phyloP scores from a whole-genome alignment of 2,329 filamentous ascomycete genomes.

The Curvularia sp. region DNA sequence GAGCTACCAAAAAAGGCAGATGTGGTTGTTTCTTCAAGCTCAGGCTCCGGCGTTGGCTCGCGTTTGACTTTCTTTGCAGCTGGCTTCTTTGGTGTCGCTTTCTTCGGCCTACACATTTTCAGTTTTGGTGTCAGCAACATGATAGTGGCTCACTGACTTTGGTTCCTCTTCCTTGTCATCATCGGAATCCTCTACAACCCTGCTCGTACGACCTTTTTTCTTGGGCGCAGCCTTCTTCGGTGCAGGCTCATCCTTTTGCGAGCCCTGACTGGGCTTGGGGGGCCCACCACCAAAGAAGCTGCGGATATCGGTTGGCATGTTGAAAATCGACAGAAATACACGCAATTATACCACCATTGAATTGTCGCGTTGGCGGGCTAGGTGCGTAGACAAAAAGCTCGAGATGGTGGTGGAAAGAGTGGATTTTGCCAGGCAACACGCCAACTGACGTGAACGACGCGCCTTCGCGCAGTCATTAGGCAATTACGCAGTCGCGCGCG shows the following conservation, averaged over 20 bases:
- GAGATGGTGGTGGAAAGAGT: conserved; percentile 5
- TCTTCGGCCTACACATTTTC: conserved; percentile 46
- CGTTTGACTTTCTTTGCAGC: conserved; percentile 64
- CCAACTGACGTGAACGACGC: conserved; percentile 31
- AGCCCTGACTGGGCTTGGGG: conserved; percentile 62
- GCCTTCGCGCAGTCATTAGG: conserved; percentile 25
- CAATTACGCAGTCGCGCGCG: conserved; percentile 7
- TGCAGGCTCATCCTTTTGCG: conserved; percentile 42
- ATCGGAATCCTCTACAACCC: conserved; percentile 73
- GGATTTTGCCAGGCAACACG: conserved; percentile 10
- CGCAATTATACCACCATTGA: neutral
- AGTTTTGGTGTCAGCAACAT: conserved; percentile 26
- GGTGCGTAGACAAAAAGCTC: conserved; percentile 6
- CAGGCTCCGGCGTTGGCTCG: conserved; percentile 57
- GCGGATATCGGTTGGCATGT: conserved; percentile 87
- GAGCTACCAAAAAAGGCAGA: conserved; percentile 69
- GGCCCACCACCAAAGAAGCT: conserved; percentile 84
- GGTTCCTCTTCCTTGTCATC: conserved; percentile 58
- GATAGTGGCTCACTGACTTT: conserved; percentile 29
- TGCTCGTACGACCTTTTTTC: conserved; percentile 51
- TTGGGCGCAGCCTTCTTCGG: conserved; percentile 51
- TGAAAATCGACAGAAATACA: conserved; percentile 1
- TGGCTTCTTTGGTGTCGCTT: conserved; percentile 63
- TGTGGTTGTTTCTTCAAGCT: conserved; percentile 65
- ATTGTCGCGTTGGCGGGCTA: neutral